Conservation (phyloP, 2,329 filamentous ascomycete genomes). For the Gremmenia infestans region DNA sequence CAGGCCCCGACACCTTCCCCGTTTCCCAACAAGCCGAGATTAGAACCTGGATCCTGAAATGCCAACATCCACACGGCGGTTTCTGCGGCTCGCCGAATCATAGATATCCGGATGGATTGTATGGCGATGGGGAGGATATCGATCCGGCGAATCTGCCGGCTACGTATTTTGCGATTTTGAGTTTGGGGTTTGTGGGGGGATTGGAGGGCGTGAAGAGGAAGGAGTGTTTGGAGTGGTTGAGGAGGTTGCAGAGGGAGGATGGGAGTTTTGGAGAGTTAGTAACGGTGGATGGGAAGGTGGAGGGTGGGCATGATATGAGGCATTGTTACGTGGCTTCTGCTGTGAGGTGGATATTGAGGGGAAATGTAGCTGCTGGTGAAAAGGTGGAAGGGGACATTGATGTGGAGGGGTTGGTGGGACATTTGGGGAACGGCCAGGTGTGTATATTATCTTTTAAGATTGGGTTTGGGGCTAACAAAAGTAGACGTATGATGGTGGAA, state of each 20-base stretch:
- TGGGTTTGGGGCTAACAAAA: background rate
- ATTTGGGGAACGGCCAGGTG: conserved; percentile 64
- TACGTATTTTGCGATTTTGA: conserved; percentile 81
- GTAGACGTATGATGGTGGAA: conserved; percentile 31
- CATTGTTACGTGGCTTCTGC: conserved; percentile 82
- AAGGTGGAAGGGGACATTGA: conserved; percentile 67
- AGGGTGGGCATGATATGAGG: conserved; percentile 77
- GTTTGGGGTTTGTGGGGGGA: conserved; percentile 57
- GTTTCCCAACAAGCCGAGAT: conserved; percentile 43
- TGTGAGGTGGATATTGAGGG: conserved; percentile 76
- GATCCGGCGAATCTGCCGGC: conserved; percentile 80
- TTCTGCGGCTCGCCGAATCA: conserved; percentile 83
- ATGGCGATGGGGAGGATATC: conserved; percentile 44
- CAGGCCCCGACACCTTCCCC: conserved; percentile 49
- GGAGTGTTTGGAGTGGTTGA: conserved; percentile 70
- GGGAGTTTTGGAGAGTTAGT: conserved; percentile 89
- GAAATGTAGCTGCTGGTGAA: conserved; percentile 46
- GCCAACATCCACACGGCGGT: conserved; percentile 80
- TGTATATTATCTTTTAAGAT: conserved; percentile 10
- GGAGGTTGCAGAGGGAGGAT: conserved; percentile 69
- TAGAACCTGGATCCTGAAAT: conserved; percentile 76
- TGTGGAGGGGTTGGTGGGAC: conserved; percentile 61
- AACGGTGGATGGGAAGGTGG: conserved; percentile 51
- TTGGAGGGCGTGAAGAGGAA: conserved; percentile 62
- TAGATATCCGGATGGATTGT: conserved; percentile 34